phyloP scores from a whole-genome alignment of 495 filamentous ascomycete genomes.

The Aspergillus diversus region DNA sequence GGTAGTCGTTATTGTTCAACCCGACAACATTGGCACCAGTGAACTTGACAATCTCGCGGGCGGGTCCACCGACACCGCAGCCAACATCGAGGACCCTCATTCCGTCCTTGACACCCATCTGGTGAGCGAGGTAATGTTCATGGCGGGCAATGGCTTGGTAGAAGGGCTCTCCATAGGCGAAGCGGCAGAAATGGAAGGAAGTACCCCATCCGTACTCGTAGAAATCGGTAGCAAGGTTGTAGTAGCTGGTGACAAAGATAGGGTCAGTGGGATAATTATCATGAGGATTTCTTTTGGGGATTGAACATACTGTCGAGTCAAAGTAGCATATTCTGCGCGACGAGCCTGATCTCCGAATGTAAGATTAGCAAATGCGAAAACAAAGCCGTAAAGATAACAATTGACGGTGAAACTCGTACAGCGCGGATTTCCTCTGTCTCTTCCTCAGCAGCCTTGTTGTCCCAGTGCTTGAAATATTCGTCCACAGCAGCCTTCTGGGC shows the following conservation, averaged over 20 bases:
- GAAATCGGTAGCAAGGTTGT: slow-evolving; percentile 95
- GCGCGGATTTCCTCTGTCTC: slow-evolving; percentile 85
- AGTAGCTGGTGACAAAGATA: slow-evolving; percentile 66
- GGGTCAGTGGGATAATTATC: slow-evolving; percentile 22
- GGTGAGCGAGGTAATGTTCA: slow-evolving; percentile 95
- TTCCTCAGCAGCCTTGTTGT: slow-evolving; percentile 77
- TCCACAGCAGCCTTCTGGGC: slow-evolving; percentile 90
- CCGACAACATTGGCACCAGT: slow-evolving; percentile 86
- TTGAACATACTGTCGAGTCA: slow-evolving; percentile 83
- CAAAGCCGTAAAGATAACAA: background rate
- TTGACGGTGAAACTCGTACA: slow-evolving; percentile 40
- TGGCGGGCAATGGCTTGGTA: slow-evolving; percentile 93
- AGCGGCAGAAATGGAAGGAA: slow-evolving; percentile 98
- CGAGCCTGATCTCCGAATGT: slow-evolving; percentile 58
- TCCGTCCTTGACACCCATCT: slow-evolving; percentile 80
- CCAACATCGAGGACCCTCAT: slow-evolving; percentile 96
- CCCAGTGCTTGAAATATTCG: slow-evolving; percentile 99
- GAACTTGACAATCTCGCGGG: slow-evolving; percentile 96
- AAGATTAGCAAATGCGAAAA: background rate
- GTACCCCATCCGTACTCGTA: slow-evolving; percentile 98
- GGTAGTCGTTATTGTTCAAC: slow-evolving; percentile 99
- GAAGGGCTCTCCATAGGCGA: slow-evolving; percentile 86
- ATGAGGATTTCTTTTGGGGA: background rate
- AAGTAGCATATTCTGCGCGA: slow-evolving; percentile 87
- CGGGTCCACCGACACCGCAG: slow-evolving; percentile 97